phyloP scores from a whole-genome alignment of 2,329 filamentous ascomycete genomes.

The Venturia pyrina region DNA sequence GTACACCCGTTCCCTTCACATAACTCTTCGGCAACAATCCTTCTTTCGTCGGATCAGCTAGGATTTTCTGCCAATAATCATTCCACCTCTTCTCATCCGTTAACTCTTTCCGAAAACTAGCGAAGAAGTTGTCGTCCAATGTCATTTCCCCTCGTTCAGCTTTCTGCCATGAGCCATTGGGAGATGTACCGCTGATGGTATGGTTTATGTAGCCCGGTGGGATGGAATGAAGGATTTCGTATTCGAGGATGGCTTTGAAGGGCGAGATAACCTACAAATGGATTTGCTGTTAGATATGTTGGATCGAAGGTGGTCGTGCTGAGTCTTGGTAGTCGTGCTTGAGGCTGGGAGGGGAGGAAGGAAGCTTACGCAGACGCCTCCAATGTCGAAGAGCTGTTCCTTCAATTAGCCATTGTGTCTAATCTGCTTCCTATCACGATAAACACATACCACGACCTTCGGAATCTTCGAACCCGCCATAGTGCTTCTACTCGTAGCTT shows the following conservation, averaged over 20 bases:
- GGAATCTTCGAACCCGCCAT: background rate
- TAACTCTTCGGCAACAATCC: slow-evolving; percentile 16
- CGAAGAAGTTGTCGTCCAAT: slow-evolving; percentile 66
- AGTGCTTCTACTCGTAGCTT: background rate
- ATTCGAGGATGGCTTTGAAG: slow-evolving; percentile 86
- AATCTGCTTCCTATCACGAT: too few relatives aligned
- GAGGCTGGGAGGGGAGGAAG: too few relatives aligned
- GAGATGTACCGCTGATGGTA: slow-evolving; percentile 69
- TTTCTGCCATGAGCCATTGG: slow-evolving; percentile 75
- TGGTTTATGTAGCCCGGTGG: slow-evolving; percentile 87
- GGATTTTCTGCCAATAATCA: slow-evolving; percentile 39
- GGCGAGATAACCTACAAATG: slow-evolving; percentile 55
- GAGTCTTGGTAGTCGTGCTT: too few relatives aligned
- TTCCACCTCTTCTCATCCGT: slow-evolving; percentile 58
- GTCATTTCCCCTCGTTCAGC: slow-evolving; percentile 76
- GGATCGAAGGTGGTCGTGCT: too few relatives aligned
- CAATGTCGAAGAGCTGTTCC: slow-evolving; percentile 71
- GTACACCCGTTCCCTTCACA: slow-evolving; percentile 29
- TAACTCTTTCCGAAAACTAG: slow-evolving; percentile 65
- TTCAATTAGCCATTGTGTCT: too few relatives aligned
- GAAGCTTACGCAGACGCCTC: slow-evolving; percentile 64
- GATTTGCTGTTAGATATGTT: too few relatives aligned
- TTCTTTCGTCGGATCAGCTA: slow-evolving; percentile 33
- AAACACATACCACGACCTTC: slow-evolving; percentile 7
- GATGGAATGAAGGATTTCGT: slow-evolving; percentile 66